Evolutionary conservation across 805 yeast species (phyloP), one percentile per base, ranked within the genome.

Genomic region (Teunomyces aglyptinius): DNA sequence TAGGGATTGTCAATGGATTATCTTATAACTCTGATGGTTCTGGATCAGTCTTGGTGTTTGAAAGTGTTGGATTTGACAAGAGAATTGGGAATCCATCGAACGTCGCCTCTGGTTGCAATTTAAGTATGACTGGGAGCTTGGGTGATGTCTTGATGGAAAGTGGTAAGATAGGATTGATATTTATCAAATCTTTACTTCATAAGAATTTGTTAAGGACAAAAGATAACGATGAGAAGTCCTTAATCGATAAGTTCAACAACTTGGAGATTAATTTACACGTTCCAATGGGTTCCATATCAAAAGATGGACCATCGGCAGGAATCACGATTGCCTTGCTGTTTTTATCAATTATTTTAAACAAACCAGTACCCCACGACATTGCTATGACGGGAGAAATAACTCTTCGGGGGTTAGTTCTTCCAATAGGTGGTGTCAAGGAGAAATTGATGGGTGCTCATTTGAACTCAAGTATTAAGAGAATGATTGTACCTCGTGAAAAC

Each of bases 351-450:
- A 54, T 73, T 5, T 56, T 75, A 32, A 70, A 73, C 43, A 72
- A 67, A 43, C 76, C 78, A 1, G 75, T 75, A 5, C 73, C 76
- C 0, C 56, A 60, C 11, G 67, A 71, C 43, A 68, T 85, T 42
- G 95, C 95, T 43, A 85, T 88, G 94, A 88, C 96, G 1, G 96
- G 96, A 5, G 96, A 87, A 62, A 83, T 87, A 49, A 86, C 94
- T 0, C 72, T 88, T 3, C 68, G 92, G 36, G 96, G 96, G 5
- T 73, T 83, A 53, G 85, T 88, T 0, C 69, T 88, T 38, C 91
- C 91, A 6, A 87, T 88, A 53, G 96, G 96, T 4, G 96, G 96
- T 0, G 73, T 87, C 22, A 78, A 83, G 45, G 96, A 87, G 64
- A 86, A 86, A 63, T 67, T 86, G 33, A 70, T 85, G 16, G 94